Base-by-base conservation (phyloP, 257 asterid species). In the Ajuga chamaepitys region DNA sequence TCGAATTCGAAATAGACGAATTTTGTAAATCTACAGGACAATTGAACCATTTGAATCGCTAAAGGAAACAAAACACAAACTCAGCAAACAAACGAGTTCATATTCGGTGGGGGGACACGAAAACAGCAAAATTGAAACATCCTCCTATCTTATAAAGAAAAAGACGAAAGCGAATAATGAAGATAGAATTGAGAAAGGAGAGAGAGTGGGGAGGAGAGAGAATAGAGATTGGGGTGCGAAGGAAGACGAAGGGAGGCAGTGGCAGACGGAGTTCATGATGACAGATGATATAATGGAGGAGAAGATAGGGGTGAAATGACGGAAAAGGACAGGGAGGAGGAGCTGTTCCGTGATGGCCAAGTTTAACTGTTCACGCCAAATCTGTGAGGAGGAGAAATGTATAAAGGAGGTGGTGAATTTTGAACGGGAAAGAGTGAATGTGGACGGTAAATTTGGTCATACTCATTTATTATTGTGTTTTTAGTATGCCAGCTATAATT, bases 1-100 rank as follows among this genome's bases (percentile, higher is more conserved):
- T 75, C 82, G 73, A 83, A 80, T 70, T 80, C 86, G 66, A 75
- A 80, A 68, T 83, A 64, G 16, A 56, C 24, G 63, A 62, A 60
- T 55, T 68, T 64, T 54, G 58, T 58, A n/a, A 61, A 65, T 44
- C 72, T 67, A 66, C 22, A 12, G 11, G 57, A 16, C 68, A 71
- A 83, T 58, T 37, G 67, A 56, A 78, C 24, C 82, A 78, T 78
- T 65, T 68, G 75, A 22, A 25, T 25, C 46, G 26, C 46, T 16
- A 51, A 30, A n/a, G 48, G 38, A 50, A 9, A 38, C 57, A 28
- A 45, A 55, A 60, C 37, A 30, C 45, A 25, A 63, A 35, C 28
- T 74, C 74, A 80, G 58, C 68, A 67, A 52, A 62, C 22, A 18
- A 56, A 65, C 14, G 20, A 34, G 67, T 35, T 42, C 59, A 26